Conservation (phyloP, 352 stramenopile species). For the Phytophthora idaei region DNA sequence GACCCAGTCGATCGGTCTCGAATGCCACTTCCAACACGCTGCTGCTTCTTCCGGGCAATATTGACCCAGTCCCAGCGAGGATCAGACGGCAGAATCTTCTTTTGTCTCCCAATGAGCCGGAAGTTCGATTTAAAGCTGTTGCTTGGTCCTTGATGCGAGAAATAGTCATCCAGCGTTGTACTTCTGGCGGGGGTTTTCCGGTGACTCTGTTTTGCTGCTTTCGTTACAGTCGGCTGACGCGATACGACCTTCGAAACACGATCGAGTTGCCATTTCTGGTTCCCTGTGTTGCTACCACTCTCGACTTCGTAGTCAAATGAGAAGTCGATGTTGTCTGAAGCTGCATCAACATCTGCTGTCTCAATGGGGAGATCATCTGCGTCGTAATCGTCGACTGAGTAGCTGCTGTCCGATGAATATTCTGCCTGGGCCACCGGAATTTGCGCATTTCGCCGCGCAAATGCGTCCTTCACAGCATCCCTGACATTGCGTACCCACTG, state of each 20-base stretch:
- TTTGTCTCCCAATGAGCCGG: slow-evolving; percentile 40
- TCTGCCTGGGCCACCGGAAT: slow-evolving; percentile 16
- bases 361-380: not conserved
- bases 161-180: slow-evolving; percentile 51
- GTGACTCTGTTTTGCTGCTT: slow-evolving; percentile 1
- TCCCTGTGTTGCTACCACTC: not conserved
- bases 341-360: not conserved
- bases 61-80: slow-evolving; percentile 55
- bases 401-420: slow-evolving; percentile 33
- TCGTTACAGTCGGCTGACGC: not conserved
- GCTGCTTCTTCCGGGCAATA: slow-evolving; percentile 43
- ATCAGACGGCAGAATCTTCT: slow-evolving; percentile 41
- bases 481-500: slow-evolving; percentile 59
- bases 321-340: slow-evolving; percentile 18
- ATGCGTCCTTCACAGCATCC: slow-evolving; percentile 34
- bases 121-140: slow-evolving; percentile 40
- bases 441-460: slow-evolving; percentile 34
- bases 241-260: not conserved
- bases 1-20: not conserved
- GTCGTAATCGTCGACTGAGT: slow-evolving; percentile 16
- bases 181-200: slow-evolving; percentile 16
- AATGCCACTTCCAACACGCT: slow-evolving; percentile 11
- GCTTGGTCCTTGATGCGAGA: slow-evolving; percentile 15
- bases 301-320: slow-evolving; percentile 27
- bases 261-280: slow-evolving; percentile 8